Percentiles rank a stretch among this genome's conserved stretches.
phyloP scores from a whole-genome alignment of 257 asterid species.

The Nyctanthes arbortristis region DNA sequence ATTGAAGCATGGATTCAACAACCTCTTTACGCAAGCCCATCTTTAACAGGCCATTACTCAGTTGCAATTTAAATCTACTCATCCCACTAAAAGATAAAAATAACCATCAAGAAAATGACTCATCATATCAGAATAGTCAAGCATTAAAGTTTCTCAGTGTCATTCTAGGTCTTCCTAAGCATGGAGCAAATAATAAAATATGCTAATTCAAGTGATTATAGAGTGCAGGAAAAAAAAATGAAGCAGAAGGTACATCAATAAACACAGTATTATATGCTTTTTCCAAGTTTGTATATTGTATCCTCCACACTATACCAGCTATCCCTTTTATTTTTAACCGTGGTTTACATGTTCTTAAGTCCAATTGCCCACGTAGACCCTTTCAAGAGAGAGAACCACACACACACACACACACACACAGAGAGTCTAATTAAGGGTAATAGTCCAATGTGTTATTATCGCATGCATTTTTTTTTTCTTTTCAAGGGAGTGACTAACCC shows the following conservation, averaged over 20 bases:
- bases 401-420: too few relatives aligned
- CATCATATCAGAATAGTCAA: conserved; percentile 4
- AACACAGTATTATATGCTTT: background rate
- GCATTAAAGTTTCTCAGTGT: background rate
- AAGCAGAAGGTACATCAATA: conserved; percentile 11
- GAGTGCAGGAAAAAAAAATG: conserved; percentile 14
- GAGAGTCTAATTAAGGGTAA: too few relatives aligned
- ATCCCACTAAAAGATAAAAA: conserved; percentile 20
- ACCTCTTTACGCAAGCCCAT: conserved; percentile 71
- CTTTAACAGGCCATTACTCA: conserved; percentile 53
- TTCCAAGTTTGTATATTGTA: background rate
- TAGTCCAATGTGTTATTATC: too few relatives aligned
- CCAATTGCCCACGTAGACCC: too few relatives aligned
- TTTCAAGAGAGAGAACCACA: too few relatives aligned
- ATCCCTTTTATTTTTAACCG: too few relatives aligned
- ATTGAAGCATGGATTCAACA: conserved; percentile 53
- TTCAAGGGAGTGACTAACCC: too few relatives aligned
- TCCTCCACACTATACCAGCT: background rate
- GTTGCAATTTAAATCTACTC: conserved; percentile 61
- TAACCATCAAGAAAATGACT: conserved; percentile 12
- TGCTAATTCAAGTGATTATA: background rate
- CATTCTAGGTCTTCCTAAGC: background rate
- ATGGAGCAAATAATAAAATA: background rate
- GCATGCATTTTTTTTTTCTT: too few relatives aligned
- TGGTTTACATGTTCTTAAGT: too few relatives aligned